phyloP scores from a whole-genome alignment of 2,329 filamentous ascomycete genomes.

The Cercospora janseana region DNA sequence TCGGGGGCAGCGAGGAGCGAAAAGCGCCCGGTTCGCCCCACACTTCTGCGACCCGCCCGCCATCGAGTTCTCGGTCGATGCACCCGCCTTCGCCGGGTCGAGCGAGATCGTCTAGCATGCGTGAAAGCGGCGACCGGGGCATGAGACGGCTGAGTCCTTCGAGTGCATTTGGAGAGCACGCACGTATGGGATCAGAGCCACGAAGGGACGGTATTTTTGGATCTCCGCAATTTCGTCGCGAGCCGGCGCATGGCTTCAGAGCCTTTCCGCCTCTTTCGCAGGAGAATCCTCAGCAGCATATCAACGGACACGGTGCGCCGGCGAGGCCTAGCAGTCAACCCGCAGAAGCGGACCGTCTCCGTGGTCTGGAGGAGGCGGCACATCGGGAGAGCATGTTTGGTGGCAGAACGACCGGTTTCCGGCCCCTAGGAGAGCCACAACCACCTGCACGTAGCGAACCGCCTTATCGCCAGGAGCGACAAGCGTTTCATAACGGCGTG shows the following conservation, averaged over 20 bases:
- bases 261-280: slow-evolving; percentile 30
- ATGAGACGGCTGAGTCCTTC: slow-evolving; percentile 31
- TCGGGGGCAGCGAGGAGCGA: slow-evolving; percentile 49
- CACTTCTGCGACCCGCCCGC: slow-evolving; percentile 28
- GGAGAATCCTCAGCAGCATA: slow-evolving; percentile 26
- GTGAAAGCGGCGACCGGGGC: slow-evolving; percentile 31
- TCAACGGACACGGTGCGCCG: slow-evolving; percentile 27
- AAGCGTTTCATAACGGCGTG: slow-evolving; percentile 27
- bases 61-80: slow-evolving; percentile 43
- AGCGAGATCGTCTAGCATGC: slow-evolving; percentile 40
- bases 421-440: slow-evolving; percentile 30
- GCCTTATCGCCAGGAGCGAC: slow-evolving; percentile 26
- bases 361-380: slow-evolving; percentile 27
- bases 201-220: slow-evolving; percentile 35
- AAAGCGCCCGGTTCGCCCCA: slow-evolving; percentile 37
- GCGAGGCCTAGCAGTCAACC: slow-evolving; percentile 40
- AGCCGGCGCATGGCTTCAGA: slow-evolving; percentile 35
- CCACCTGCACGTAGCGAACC: slow-evolving; percentile 22
- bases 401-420: slow-evolving; percentile 27
- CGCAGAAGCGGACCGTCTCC: slow-evolving; percentile 25
- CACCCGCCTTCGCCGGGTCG: slow-evolving; percentile 48
- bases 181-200: slow-evolving; percentile 30
- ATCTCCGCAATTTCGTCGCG: slow-evolving; percentile 35
- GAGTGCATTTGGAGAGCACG: slow-evolving; percentile 30
- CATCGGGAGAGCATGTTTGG: slow-evolving; percentile 29